phyloP scores from a whole-genome alignment of 768 basidiomycete species.

The Cyclocybe aegerita region DNA sequence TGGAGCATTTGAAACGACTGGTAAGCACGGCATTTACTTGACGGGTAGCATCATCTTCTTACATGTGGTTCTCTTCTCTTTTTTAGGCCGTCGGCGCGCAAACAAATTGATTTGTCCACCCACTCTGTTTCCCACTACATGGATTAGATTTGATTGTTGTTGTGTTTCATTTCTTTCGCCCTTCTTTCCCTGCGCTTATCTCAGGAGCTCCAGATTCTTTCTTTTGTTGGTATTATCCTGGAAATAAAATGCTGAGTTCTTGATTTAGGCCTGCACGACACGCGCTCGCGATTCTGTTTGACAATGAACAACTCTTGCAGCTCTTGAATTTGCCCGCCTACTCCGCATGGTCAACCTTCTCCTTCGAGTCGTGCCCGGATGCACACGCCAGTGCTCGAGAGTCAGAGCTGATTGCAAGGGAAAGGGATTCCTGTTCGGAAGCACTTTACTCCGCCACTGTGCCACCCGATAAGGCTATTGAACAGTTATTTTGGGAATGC shows the following conservation, averaged over 20 bases:
- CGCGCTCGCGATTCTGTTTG: no score
- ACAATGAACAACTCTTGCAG: no score
- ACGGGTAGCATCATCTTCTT: neutral
- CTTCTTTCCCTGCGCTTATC: neutral
- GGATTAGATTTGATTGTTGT: conserved; percentile 2
- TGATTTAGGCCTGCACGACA: no score
- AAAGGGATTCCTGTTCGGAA: no score
- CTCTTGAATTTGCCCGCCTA: no score
- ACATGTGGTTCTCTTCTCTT: neutral
- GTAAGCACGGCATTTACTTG: conserved; percentile 39
- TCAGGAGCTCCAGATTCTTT: neutral
- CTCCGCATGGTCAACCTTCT: no score
- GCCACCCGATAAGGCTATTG: no score
- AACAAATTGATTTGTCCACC: neutral
- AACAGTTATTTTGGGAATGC: neutral
- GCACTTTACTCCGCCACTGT: no score
- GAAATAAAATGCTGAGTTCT: neutral
- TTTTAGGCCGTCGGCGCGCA: conserved; percentile 12
- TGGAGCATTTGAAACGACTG: conserved; percentile 95
- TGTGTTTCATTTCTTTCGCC: neutral
- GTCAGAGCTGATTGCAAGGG: no score
- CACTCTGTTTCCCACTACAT: neutral
- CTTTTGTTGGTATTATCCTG: neutral
- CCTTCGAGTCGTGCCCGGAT: no score
- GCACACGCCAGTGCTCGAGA: no score